Conservation (phyloP, 164 flowering plant genomes). For the Liquidambar formosana region DNA sequence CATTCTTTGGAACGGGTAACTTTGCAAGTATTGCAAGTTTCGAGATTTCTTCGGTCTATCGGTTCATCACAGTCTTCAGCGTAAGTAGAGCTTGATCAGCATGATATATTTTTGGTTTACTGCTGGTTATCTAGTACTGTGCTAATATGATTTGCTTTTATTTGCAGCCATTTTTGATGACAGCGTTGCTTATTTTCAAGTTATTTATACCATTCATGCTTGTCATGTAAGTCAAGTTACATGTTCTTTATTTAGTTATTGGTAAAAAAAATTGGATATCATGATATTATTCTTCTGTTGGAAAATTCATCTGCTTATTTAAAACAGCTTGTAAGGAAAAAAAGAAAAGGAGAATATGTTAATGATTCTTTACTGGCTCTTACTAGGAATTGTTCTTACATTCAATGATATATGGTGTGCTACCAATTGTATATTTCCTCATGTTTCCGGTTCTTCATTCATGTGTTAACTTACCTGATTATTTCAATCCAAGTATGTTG, state of each 20-base stretch:
- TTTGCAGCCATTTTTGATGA: slow-evolving; percentile 97
- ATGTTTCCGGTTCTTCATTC: too few species aligned
- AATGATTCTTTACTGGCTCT: too few species aligned
- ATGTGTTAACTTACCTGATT: too few species aligned
- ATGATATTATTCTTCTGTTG: too few species aligned
- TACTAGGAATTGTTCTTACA: too few species aligned
- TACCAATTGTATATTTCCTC: too few species aligned
- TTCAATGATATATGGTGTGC: too few species aligned
- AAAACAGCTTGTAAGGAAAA: too few species aligned
- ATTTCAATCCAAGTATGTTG: too few species aligned
- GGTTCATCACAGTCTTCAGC: slow-evolving; percentile 92
- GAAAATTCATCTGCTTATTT: too few species aligned
- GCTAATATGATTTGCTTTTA: slow-evolving; percentile 23
- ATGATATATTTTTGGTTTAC: background rate
- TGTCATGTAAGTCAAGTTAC: slow-evolving; percentile 75
- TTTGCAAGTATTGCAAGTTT: slow-evolving; percentile 99
- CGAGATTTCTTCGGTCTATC: slow-evolving; percentile 95
- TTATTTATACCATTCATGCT: slow-evolving; percentile 93
- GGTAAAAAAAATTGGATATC: too few species aligned
- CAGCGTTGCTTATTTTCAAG: slow-evolving; percentile 90
- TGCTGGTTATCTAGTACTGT: background rate
- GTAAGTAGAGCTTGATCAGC: slow-evolving; percentile 47
- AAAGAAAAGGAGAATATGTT: too few species aligned
- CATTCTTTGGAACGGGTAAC: slow-evolving; percentile 96
- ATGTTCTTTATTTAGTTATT: background rate